phyloP scores from a whole-genome alignment of 192 early-diverging fungal genomes.

The Coemansia sp. region DNA sequence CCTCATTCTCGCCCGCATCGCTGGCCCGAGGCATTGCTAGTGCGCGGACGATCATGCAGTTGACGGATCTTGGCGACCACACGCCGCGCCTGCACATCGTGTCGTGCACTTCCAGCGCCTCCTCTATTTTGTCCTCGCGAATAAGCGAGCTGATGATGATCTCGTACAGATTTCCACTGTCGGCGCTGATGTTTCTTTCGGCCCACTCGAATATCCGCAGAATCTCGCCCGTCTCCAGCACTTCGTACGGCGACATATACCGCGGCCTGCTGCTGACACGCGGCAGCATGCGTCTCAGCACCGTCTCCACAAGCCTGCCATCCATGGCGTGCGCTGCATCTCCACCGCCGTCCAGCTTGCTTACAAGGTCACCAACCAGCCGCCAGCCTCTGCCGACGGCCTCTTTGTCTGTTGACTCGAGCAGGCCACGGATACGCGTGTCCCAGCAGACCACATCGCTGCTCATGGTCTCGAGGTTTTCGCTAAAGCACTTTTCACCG shows the following conservation, averaged over 20 bases:
- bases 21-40: neutral
- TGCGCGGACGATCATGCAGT: constrained; percentile 40
- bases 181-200: constrained; percentile 12
- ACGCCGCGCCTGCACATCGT: constrained; percentile 21
- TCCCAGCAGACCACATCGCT: constrained; percentile 42
- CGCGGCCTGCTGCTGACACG: neutral
- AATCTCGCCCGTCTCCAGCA: constrained; percentile 7
- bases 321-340: constrained; percentile 3
- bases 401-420: neutral
- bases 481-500: constrained; percentile 21
- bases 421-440: constrained; percentile 27
- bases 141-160: constrained; percentile 28
- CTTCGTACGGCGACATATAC: constrained; percentile 4
- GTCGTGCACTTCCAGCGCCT: constrained; percentile 32
- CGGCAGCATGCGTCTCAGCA: constrained; percentile 21
- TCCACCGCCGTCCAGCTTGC: neutral
- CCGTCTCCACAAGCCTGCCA: constrained; percentile 30
- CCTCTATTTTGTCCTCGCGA: neutral
- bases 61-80: constrained; percentile 33
- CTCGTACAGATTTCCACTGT: constrained; percentile 16
- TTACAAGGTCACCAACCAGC: constrained; percentile 27
- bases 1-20: neutral
- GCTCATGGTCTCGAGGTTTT: constrained; percentile 7
- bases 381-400: constrained; percentile 35
- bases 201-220: constrained; percentile 21